phyloP scores from a whole-genome alignment of 129 eudicot species.

The Flaveria sonorensis region DNA sequence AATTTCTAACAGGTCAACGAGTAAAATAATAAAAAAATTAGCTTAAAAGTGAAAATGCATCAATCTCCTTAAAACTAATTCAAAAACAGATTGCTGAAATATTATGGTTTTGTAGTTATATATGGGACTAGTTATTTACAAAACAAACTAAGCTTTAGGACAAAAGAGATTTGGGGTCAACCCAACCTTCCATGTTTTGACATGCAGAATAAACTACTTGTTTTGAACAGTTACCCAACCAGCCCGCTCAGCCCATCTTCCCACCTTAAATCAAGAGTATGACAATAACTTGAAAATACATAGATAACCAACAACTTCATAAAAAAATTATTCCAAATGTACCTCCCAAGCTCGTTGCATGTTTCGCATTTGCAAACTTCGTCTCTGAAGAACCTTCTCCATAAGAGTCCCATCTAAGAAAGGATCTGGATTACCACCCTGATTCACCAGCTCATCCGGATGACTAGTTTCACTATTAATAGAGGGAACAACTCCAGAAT shows the following conservation, averaged over 20 bases:
- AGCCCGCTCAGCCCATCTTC: neutral
- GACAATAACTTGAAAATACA: constrained; percentile 7
- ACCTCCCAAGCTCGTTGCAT: constrained; percentile 99
- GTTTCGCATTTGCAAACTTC: constrained; percentile 92
- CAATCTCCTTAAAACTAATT: neutral
- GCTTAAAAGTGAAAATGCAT: neutral
- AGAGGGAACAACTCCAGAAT: constrained; percentile 34
- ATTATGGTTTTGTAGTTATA: neutral
- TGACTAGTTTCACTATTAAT: constrained; percentile 29
- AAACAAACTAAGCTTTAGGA: neutral
- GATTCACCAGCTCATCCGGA: constrained; percentile 42
- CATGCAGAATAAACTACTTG: neutral
- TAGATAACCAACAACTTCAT: neutral
- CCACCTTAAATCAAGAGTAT: constrained; percentile 10
- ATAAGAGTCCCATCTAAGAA: constrained; percentile 79
- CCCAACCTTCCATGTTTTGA: neutral
- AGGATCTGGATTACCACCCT: constrained; percentile 56
- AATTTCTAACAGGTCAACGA: neutral
- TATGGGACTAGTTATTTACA: neutral
- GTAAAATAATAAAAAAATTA: neutral
- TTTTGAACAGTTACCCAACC: neutral
- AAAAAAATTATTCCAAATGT: neutral
- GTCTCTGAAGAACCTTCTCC: constrained; percentile 93
- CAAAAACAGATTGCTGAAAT: neutral
- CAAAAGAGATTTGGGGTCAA: neutral